Evolutionary conservation across 2,329 filamentous ascomycete genomes (phyloP), one percentile per base, ranked within the genome.

Genomic region (Laburnicola sp.): DNA sequence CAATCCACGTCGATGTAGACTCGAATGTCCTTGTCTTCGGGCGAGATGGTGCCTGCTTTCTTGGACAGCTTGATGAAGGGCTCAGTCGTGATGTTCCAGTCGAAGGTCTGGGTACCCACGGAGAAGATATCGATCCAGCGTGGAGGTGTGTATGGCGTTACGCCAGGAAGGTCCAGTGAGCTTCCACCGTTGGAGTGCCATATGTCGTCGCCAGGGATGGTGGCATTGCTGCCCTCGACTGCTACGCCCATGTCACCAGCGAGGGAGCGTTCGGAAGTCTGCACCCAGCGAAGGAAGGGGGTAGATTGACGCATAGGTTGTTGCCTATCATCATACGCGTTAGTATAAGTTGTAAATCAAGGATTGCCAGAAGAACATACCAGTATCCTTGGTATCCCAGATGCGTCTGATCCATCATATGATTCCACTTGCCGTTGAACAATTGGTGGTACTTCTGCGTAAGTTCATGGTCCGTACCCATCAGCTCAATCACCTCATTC

Each of bases 231-330:
- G 1, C 82, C 85, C 64, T 89, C 85, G 1, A 87, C 78, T 1
- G 82, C 75, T 38, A 90, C 75, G 22, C 85, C 84, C 48, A 89
- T 75, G 47, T 85, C 78, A 6, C 86, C 86, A 0, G 82, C 80
- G 4, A 88, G 74, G 4, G 81, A 80, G 9, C 78, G 78, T 45
- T 86, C 82, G 1, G 76, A 71, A 2, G 76, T 77, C 64, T 86
- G 82, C 1, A 86, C 82, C 57, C 82, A 86, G 4, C 78, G 73
- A 56, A 88, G 76, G 6, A 82, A 79, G 0, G 86, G 85, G 1
- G 87, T 78, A 0, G 80, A 80, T 63, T 89, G 87, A 30, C 85
- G 77, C 86, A 88, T 88, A 1, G 87, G 85, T 65, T 89, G 86
- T 70, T 89, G 86, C 86, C 86, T n/a, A n/a, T n/a, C n/a, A n/a